These are phyloP conservation scores for Suhomyces wounanorum DNA, from an alignment of 1,139 yeast species.

Conservation along the genomic window DNA sequence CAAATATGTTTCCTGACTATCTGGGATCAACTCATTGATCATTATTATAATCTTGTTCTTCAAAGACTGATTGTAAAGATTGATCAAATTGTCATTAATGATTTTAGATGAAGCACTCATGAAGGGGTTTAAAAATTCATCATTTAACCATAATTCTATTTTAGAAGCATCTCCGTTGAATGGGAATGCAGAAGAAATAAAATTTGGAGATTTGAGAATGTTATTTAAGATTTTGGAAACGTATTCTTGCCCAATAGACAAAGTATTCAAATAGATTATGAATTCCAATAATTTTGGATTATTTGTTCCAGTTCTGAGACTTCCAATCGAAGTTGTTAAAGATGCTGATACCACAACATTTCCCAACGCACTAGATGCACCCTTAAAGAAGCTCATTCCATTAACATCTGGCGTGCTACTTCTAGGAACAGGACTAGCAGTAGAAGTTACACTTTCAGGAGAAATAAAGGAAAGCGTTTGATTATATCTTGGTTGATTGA, in stretches of 20 bases:
- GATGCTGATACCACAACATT: conserved; percentile 42
- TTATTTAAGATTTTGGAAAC: conserved; percentile 49
- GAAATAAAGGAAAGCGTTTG: conserved; percentile 34
- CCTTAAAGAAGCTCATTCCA: conserved; percentile 43
- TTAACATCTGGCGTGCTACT: conserved; percentile 35
- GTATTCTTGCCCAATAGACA: conserved; percentile 60
- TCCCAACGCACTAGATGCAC: conserved; percentile 50
- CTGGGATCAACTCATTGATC: conserved; percentile 57
- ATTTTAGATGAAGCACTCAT: conserved; percentile 45
- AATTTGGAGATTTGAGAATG: conserved; percentile 22
- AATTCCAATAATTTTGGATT: conserved; percentile 47
- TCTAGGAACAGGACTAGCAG: conserved; percentile 33
- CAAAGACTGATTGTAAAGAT: conserved; percentile 60
- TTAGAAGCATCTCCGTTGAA: conserved; percentile 55
- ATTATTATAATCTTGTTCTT: conserved; percentile 50
- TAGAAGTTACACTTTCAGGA: conserved; percentile 14
- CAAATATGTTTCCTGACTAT: conserved; percentile 45
- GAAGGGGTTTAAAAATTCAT: conserved; percentile 44
- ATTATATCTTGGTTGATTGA: conserved; percentile 55
- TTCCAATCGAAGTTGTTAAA: conserved; percentile 22
- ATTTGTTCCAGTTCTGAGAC: conserved; percentile 22
- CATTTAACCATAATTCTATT: conserved; percentile 41
- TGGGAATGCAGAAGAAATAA: conserved; percentile 35
- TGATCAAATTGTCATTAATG: conserved; percentile 54
- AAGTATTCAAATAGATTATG: conserved; percentile 60